Conservation (phyloP, 2,329 filamentous ascomycete species). For the Pseudocercospora fijiensis region DNA sequence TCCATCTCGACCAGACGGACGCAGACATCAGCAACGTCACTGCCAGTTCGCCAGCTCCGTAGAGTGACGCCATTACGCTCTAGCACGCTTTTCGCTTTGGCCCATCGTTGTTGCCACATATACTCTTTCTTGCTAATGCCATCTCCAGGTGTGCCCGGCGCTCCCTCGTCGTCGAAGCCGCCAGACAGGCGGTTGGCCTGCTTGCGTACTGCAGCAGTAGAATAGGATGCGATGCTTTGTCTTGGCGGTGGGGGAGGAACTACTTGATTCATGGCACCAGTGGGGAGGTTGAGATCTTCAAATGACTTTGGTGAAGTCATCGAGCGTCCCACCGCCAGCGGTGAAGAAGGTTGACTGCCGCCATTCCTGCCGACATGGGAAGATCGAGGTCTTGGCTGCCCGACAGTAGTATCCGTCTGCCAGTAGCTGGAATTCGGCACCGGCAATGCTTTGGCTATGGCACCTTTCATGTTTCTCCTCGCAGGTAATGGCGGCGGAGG, state of each 20-base stretch:
- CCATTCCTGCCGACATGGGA: constrained; percentile 3
- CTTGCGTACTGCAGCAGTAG: constrained; percentile 28
- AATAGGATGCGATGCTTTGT: constrained; percentile 35
- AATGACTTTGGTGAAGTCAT: constrained; percentile 23
- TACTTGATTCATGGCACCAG: constrained; percentile 18
- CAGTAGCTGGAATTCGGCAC: constrained; percentile 18
- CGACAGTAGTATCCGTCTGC: constrained; percentile 20
- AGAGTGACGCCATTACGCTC: constrained; percentile 65
- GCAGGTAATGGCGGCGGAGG: constrained; percentile 33
- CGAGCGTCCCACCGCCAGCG: constrained; percentile 16
- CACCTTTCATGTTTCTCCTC: constrained; percentile 34
- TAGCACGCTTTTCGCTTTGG: constrained; percentile 62
- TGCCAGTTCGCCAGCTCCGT: constrained; percentile 70
- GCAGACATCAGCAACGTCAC: constrained; percentile 67
- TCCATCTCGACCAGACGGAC: constrained; percentile 62
- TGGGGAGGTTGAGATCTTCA: constrained; percentile 24
- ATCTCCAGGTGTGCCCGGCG: constrained; percentile 36
- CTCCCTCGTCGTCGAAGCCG: constrained; percentile 30
- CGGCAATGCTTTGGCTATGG: constrained; percentile 26
- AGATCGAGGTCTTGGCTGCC: constrained; percentile 11
- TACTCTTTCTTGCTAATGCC: constrained; percentile 66
- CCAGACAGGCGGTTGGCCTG: constrained; percentile 39
- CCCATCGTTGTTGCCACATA: constrained; percentile 68
- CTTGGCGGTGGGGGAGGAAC: constrained; percentile 30
- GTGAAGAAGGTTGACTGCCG: constrained; percentile 21